Evolutionary conservation across 1,284 basidiomycete genomes (phyloP).

Genomic region (Leucoagaricus sp.): DNA sequence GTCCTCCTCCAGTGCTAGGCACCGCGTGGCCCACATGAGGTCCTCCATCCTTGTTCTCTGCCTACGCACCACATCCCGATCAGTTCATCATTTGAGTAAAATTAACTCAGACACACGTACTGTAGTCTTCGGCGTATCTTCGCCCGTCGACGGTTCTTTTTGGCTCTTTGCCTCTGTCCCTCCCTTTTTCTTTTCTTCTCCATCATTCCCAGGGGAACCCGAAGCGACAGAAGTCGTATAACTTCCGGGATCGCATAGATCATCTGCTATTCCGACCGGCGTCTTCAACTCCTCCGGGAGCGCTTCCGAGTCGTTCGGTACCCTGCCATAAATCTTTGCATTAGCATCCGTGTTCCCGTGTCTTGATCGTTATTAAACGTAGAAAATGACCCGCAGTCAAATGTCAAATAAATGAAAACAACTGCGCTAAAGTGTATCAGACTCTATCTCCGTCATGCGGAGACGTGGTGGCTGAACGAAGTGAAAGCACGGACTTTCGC

Average conservation of each 20-base stretch:
- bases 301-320: constrained; percentile 49
- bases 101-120: constrained; percentile 24
- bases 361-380: background rate
- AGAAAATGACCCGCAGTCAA: constrained; percentile 1
- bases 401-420: background rate
- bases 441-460: background rate
- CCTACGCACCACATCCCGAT: constrained; percentile 6
- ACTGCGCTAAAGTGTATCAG: background rate
- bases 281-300: constrained; percentile 61
- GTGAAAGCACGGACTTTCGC: background rate
- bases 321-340: constrained; percentile 25
- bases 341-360: constrained; percentile 1
- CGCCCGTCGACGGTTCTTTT: constrained; percentile 18
- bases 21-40: constrained; percentile 26
- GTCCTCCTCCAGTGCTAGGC: constrained; percentile 32
- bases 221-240: constrained; percentile 25
- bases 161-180: constrained; percentile 21
- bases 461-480: background rate
- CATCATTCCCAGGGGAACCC: constrained; percentile 15
- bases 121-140: constrained; percentile 30
- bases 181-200: constrained; percentile 23
- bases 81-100: constrained; percentile 9
- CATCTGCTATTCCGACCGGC: constrained; percentile 65
- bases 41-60: constrained; percentile 14
- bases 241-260: constrained; percentile 47